These are phyloP conservation scores for Puccinia triticina DNA, from an alignment of 1,284 basidiomycete species.

Conservation along the genomic window DNA sequence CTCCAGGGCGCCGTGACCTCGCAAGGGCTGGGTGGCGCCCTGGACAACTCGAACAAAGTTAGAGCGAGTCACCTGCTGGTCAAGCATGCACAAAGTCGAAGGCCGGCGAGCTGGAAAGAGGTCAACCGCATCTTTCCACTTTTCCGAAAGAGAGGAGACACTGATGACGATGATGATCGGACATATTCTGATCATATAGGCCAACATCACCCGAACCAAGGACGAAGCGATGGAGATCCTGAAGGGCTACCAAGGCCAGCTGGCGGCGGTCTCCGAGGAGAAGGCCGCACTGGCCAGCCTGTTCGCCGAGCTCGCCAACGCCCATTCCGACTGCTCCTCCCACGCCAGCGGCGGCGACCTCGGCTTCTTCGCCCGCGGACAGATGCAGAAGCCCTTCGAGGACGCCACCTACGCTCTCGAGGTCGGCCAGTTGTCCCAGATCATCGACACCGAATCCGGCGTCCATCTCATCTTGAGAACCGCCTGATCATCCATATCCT, in stretches of 20 bases:
- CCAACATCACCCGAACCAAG: constrained; percentile 83
- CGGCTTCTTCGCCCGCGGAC: constrained; percentile 78
- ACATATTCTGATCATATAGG: constrained; percentile 62
- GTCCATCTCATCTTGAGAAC: constrained; percentile 92
- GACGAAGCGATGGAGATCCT: constrained; percentile 83
- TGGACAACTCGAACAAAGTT: constrained; percentile 59
- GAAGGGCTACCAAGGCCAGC: constrained; percentile 65
- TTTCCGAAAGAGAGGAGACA: not conserved
- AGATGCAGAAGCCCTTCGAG: constrained; percentile 99
- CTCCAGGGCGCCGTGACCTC: constrained; percentile 51
- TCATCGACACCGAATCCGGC: constrained; percentile 92
- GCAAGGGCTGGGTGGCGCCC: constrained; percentile 53
- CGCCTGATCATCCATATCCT: constrained; percentile 63
- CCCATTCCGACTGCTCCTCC: constrained; percentile 84
- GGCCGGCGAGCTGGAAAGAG: constrained; percentile 68
- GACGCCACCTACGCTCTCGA: constrained; percentile 80
- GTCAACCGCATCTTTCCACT: constrained; percentile 49
- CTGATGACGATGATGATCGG: not conserved
- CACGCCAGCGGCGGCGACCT: constrained; percentile 79
- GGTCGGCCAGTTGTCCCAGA: constrained; percentile 80
- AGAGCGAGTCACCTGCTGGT: constrained; percentile 92
- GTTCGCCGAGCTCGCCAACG: constrained; percentile 74
- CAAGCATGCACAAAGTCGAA: constrained; percentile 83
- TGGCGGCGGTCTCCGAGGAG: constrained; percentile 54
- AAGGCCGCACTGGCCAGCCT: constrained; percentile 61